Evolutionary conservation across 345 rosid species (phyloP).

Genomic region (Lepidium didymum): DNA sequence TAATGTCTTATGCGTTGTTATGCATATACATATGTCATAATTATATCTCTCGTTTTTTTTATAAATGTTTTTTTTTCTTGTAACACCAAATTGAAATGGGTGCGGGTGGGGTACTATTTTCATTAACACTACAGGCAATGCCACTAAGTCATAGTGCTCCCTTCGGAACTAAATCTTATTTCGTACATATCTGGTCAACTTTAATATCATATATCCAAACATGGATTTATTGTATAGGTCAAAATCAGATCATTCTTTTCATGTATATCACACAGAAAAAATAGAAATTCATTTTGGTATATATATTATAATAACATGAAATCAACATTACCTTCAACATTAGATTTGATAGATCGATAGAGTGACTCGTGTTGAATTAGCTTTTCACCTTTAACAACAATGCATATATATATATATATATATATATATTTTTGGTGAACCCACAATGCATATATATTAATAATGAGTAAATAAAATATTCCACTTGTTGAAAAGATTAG

Average conservation of each 20-base stretch:
- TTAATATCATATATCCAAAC: constrained; percentile 10
- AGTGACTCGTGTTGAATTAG: constrained; percentile 3
- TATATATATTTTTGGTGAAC: too few species aligned
- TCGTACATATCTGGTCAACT: constrained; percentile 22
- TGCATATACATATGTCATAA: constrained; percentile 13
- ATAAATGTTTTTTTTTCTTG: neutral
- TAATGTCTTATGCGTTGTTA: constrained; percentile 18
- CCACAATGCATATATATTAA: too few species aligned
- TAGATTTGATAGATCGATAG: neutral
- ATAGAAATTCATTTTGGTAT: neutral
- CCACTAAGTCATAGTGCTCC: constrained; percentile 31
- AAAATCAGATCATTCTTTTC: neutral
- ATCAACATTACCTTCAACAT: neutral
- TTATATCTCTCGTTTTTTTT: neutral
- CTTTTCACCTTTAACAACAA: constrained; percentile 15
- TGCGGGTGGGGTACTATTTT: constrained; percentile 31
- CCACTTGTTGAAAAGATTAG: constrained; percentile 25
- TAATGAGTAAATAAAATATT: constrained; percentile 10
- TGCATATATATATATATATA: too few species aligned
- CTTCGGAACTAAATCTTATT: constrained; percentile 22
- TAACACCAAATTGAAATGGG: neutral
- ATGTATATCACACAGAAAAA: neutral
- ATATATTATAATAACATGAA: neutral
- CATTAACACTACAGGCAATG: constrained; percentile 15
- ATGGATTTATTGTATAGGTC: neutral